Evolutionary conservation across 768 basidiomycete genomes (phyloP).

Genomic region (Pholiota molesta): DNA sequence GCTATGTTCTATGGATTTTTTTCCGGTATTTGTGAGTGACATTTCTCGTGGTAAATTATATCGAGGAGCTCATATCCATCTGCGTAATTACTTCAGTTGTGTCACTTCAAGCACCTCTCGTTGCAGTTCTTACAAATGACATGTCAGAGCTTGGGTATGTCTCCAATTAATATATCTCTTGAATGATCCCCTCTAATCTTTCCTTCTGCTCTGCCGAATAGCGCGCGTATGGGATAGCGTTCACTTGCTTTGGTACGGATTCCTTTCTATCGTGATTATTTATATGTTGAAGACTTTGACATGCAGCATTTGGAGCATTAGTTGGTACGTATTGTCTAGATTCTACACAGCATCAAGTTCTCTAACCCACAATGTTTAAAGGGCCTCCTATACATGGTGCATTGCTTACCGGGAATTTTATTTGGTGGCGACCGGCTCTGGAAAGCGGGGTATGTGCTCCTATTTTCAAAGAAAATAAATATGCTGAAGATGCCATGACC

Average conservation of each 20-base stretch:
- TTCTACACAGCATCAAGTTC: neutral
- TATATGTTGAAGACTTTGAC: neutral
- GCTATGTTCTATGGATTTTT: conserved; percentile 11
- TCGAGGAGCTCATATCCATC: neutral
- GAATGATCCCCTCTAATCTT: neutral
- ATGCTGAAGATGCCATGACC: too few species aligned
- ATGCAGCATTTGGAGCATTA: conserved; percentile 5
- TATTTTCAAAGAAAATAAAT: neutral
- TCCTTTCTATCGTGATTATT: neutral
- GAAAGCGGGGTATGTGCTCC: conserved; percentile 1
- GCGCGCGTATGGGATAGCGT: conserved; percentile 8
- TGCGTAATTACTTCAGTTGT: neutral
- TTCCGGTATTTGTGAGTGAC: conserved; percentile 6
- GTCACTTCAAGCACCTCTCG: conserved; percentile 7
- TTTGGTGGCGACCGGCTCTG: conserved; percentile 8
- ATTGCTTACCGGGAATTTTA: conserved; percentile 1
- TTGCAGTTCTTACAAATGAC: conserved; percentile 7
- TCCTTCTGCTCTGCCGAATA: neutral
- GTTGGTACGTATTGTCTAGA: neutral
- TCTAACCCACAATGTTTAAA: neutral
- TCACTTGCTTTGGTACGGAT: conserved; percentile 2
- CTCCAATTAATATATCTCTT: neutral
- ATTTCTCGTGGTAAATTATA: neutral
- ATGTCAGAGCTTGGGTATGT: conserved; percentile 5
- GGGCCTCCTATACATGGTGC: conserved; percentile 10